Evolutionary conservation across 768 basidiomycete genomes (phyloP), one percentile per base, ranked within the genome.

Genomic region (Lentinus tigrinus): DNA sequence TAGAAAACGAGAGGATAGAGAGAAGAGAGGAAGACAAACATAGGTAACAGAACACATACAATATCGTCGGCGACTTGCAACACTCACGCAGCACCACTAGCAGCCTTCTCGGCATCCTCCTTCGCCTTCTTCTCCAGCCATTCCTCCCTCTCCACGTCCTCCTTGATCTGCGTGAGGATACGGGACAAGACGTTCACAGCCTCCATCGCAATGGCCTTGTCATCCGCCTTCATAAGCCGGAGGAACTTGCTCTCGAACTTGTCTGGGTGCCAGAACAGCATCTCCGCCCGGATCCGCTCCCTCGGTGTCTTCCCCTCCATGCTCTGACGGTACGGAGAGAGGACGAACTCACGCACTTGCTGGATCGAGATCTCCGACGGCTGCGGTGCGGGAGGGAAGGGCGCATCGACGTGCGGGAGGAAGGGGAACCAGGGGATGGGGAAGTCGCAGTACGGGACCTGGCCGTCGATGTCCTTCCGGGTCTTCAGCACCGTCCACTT

Each of bases 181-280:
- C 53, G 48, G 34, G 54, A 52, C 27, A 59, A 38, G 10, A 59
- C 23, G 9, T 52, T 47, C 5, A 52, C 58, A 3, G 58, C 58
- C 52, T 59, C 52, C 47, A 42, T 54, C 42, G 48, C 46, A 42
- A 17, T 28, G 43, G 38, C 48, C 58, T 52, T 54, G 11, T 59
- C 47, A 14, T 31, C 52, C n/a, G 40, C 28, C 17, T 10, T 13
- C 2, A 60, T 23, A 27, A 51, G 50, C 16, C 52, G 58, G 17
- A n/a, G 2, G 34, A 60, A 51, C 39, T 46, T 21, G 19, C 24
- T 53, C 56, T 77, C 67, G 60, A 84, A 80, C 62, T 81, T 83
- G 61, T 85, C 84, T 4, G 82, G 80, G 61, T 85, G 82, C 76
- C 79, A 85, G 24, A 76, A 74, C 48, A 82, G 64, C 26, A 84